Evolutionary conservation across 2,329 filamentous ascomycete species (phyloP).

Genomic region (Epichloe gansuensis): DNA sequence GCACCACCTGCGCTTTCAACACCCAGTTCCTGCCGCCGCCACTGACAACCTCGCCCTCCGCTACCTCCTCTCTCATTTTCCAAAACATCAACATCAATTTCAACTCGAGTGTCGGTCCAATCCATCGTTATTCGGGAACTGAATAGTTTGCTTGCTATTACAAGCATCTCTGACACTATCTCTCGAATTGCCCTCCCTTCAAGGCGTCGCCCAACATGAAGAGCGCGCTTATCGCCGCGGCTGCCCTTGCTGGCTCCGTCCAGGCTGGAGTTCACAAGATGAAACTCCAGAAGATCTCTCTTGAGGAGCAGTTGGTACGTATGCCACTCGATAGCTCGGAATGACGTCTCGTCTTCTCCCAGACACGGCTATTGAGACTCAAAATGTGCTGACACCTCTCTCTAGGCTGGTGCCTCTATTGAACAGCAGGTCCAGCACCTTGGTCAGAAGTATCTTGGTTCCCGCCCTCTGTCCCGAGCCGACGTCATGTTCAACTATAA

Average conservation of each 20-base stretch:
- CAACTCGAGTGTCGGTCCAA: not conserved
- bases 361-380: not conserved
- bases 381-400: conserved; percentile 2
- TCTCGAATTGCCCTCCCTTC: not conserved
- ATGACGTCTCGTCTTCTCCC: not conserved
- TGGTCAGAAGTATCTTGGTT: conserved; percentile 91
- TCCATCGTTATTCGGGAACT: not conserved
- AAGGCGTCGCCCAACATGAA: conserved; percentile 56
- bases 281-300: conserved; percentile 92
- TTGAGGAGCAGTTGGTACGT: conserved; percentile 84
- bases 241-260: conserved; percentile 69
- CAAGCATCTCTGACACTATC: not conserved
- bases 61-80: not conserved
- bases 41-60: not conserved
- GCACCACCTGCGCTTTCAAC: no score
- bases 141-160: not conserved
- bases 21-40: not conserved
- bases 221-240: conserved; percentile 66
- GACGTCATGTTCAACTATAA: conserved; percentile 72
- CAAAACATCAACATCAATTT: not conserved
- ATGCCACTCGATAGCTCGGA: not conserved
- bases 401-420: conserved; percentile 63
- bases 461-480: conserved; percentile 52
- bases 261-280: conserved; percentile 86
- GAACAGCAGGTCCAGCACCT: conserved; percentile 71